A percentile compares a stretch with the other conserved stretches of the same genome.
Evolutionary conservation across 257 asterid species (phyloP).

Genomic region (Gynochthodes officinalis): DNA sequence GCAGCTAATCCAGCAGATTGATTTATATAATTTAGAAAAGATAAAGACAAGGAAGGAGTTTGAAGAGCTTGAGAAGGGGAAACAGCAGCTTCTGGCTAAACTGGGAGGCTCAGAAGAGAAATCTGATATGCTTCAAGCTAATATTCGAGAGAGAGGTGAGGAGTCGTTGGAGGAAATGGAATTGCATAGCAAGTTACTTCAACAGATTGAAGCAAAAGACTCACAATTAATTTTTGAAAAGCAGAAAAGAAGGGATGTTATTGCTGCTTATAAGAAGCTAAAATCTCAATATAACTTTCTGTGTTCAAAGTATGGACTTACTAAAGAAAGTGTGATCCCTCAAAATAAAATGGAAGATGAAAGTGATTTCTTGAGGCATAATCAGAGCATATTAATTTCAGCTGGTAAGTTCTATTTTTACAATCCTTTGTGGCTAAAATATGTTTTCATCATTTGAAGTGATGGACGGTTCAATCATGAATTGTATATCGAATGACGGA

Average conservation of each 20-base stretch:
- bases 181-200: conserved; percentile 62
- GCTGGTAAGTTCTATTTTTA: conserved; percentile 36
- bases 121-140: conserved; percentile 46
- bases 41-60: conserved; percentile 45
- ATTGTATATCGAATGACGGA: not conserved
- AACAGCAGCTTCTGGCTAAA: conserved; percentile 45
- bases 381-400: conserved; percentile 36
- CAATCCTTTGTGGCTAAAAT: not conserved
- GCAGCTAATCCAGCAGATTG: conserved; percentile 42
- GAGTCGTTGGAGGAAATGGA: conserved; percentile 64
- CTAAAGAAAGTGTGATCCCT: conserved; percentile 42
- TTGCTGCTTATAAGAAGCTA: conserved; percentile 49
- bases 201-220: conserved; percentile 65
- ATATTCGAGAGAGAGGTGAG: conserved; percentile 38
- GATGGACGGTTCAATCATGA: not conserved
- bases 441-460: not conserved
- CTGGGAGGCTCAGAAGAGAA: conserved; percentile 44
- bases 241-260: conserved; percentile 35
- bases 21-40: conserved; percentile 35
- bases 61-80: conserved; percentile 58
- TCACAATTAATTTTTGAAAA: conserved; percentile 57
- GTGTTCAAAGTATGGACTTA: conserved; percentile 42
- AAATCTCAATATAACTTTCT: conserved; percentile 64
- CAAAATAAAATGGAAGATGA: conserved; percentile 38
- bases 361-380: conserved; percentile 34